Conservation (phyloP, 2,329 filamentous ascomycete genomes). For the Dactylellina drechsleri region DNA sequence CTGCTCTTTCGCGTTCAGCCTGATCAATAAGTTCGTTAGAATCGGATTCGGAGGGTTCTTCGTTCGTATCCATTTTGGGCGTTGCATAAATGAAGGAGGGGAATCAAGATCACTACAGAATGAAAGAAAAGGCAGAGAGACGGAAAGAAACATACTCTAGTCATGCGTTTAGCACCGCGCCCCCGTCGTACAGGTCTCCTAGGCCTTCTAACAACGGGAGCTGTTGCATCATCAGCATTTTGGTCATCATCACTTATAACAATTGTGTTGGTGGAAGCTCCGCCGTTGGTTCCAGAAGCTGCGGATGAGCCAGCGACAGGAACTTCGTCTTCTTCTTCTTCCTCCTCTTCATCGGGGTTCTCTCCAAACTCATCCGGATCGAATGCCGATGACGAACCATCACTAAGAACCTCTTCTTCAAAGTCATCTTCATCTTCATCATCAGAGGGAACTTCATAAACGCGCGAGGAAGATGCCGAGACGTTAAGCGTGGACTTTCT, state of each 20-base stretch:
- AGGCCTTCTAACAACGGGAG: background rate
- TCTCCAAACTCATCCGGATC: slow-evolving; percentile 23
- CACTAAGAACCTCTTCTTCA: slow-evolving; percentile 8
- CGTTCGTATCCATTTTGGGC: slow-evolving; percentile 57
- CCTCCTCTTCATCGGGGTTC: slow-evolving; percentile 6
- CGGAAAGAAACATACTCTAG: slow-evolving; percentile 55
- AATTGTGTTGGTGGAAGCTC: background rate
- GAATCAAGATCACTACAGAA: too few species aligned
- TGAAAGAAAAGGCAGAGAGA: slow-evolving; percentile 6
- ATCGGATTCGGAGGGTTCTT: slow-evolving; percentile 5
- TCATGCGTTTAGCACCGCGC: slow-evolving; percentile 16
- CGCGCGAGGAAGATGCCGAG: slow-evolving; percentile 1
- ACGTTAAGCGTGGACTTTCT: slow-evolving; percentile 20
- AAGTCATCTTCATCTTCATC: slow-evolving; percentile 13
- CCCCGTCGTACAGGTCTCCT: slow-evolving; percentile 14
- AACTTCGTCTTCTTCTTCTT: background rate
- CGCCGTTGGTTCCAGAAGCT: background rate
- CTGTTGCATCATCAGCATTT: slow-evolving; percentile 54
- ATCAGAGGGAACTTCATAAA: background rate
- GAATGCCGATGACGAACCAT: slow-evolving; percentile 12
- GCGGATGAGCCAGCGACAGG: background rate
- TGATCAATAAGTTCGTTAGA: slow-evolving; percentile 52
- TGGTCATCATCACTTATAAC: slow-evolving; percentile 49
- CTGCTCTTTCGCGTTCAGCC: slow-evolving; percentile 69
- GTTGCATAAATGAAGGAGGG: too few species aligned